phyloP scores from a whole-genome alignment of 192 early-diverging fungal genomes.

The Phlyctochytrium arcticum region DNA sequence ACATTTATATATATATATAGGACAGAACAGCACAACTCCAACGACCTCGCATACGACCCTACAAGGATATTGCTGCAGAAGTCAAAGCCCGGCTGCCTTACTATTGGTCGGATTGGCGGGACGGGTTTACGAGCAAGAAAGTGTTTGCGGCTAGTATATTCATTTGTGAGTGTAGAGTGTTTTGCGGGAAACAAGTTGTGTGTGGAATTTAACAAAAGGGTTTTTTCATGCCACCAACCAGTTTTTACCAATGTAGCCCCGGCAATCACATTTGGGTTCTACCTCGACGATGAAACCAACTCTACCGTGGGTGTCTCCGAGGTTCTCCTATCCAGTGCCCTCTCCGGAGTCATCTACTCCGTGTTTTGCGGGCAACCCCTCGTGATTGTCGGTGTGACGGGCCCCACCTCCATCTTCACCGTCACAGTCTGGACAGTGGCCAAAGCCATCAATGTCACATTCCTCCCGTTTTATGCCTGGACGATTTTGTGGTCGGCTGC shows the following conservation, averaged over 20 bases:
- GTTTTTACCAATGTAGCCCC: conserved; percentile 20
- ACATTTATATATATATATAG: no score
- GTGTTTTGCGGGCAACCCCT: conserved; percentile 22
- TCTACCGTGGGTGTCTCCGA: conserved; percentile 6
- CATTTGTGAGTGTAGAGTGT: conserved; percentile 14
- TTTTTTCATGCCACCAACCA: neutral
- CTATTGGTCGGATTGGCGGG: conserved; percentile 19
- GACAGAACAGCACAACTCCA: no score
- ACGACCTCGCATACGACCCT: neutral
- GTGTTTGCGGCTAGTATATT: conserved; percentile 21
- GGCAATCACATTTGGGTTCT: conserved; percentile 20
- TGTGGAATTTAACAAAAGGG: neutral
- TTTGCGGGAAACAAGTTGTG: neutral
- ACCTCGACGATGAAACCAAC: conserved; percentile 10
- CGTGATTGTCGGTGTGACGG: conserved; percentile 25
- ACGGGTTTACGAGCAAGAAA: conserved; percentile 20
- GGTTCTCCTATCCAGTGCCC: conserved; percentile 12
- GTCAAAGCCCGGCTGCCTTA: conserved; percentile 7
- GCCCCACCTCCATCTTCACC: conserved; percentile 12
- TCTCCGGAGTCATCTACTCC: conserved; percentile 9
- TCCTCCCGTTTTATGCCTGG: conserved; percentile 15
- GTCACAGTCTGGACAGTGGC: conserved; percentile 5
- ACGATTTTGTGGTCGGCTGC: conserved; percentile 15
- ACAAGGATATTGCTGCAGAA: conserved; percentile 8
- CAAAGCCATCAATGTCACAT: neutral